Conservation (phyloP, 768 basidiomycete genomes). For the Hericium coralloides region DNA sequence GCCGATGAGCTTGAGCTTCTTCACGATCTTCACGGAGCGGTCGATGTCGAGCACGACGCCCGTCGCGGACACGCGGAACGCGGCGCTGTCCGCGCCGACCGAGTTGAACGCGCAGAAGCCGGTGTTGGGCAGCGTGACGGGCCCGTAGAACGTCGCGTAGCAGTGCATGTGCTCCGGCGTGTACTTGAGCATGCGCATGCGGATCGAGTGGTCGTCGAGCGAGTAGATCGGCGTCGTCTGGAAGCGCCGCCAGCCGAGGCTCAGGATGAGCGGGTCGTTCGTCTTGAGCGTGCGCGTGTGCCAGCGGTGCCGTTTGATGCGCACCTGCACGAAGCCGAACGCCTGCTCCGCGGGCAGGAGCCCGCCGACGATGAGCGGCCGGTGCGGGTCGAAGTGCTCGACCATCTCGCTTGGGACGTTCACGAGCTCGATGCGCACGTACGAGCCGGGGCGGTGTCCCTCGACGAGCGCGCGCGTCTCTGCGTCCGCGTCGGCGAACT, state of each 20-base stretch:
- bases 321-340: slow-evolving; percentile 89
- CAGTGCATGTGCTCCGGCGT: slow-evolving; percentile 99
- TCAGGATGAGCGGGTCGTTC: slow-evolving; percentile 94
- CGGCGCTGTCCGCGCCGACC: slow-evolving; percentile 50
- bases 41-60: slow-evolving; percentile 94
- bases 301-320: slow-evolving; percentile 97
- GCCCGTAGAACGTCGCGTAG: slow-evolving; percentile 95
- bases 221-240: slow-evolving; percentile 94
- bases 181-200: slow-evolving; percentile 99
- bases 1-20: slow-evolving; percentile 96
- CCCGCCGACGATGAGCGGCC: slow-evolving; percentile 89
- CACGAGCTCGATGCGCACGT: slow-evolving; percentile 84
- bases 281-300: slow-evolving; percentile 86
- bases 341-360: slow-evolving; percentile 83
- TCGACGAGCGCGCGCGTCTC: slow-evolving; percentile 79
- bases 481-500: slow-evolving; percentile 73
- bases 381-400: slow-evolving; percentile 85
- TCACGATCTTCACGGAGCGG: slow-evolving; percentile 89
- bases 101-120: slow-evolving; percentile 98
- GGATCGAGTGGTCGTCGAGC: slow-evolving; percentile 93
- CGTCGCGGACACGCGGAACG: slow-evolving; percentile 87
- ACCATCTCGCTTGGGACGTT: slow-evolving; percentile 87
- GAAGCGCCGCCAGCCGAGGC: slow-evolving; percentile 96
- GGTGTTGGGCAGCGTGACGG: slow-evolving; percentile 84
- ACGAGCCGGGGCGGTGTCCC: slow-evolving; percentile 83